phyloP scores from a whole-genome alignment of 176 grass and related monocot genomes.

The Carex pumila region DNA sequence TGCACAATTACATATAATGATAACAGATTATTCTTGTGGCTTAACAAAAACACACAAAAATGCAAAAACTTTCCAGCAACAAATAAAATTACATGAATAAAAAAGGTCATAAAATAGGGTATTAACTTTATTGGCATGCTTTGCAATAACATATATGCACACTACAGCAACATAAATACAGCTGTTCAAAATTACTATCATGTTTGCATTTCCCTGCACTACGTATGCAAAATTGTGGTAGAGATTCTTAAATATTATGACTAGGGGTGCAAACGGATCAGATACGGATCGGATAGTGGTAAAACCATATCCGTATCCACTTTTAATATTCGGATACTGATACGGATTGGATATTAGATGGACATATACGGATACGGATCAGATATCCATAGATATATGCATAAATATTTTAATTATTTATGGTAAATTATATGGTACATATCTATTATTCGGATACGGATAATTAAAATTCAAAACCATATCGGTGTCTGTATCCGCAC shows the following conservation, averaged over 20 bases:
- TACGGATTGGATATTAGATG: too few relatives aligned
- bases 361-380: too few relatives aligned
- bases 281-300: too few relatives aligned
- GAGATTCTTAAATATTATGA: neutral
- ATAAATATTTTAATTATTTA: too few relatives aligned
- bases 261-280: too few relatives aligned
- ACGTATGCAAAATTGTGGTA: neutral
- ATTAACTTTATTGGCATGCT: neutral
- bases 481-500: too few relatives aligned
- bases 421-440: too few relatives aligned
- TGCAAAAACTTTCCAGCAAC: neutral
- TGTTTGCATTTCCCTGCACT: neutral
- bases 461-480: too few relatives aligned
- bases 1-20: constrained; percentile 22
- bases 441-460: too few relatives aligned
- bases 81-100: neutral
- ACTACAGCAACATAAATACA: neutral
- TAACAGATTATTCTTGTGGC: constrained; percentile 8
- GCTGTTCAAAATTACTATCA: neutral
- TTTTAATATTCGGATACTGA: too few relatives aligned
- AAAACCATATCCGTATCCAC: too few relatives aligned
- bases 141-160: neutral
- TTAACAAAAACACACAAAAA: neutral
- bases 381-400: too few relatives aligned
- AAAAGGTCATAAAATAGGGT: neutral